Base-by-base conservation (phyloP, 352 stramenopile genomes). In the Phytopythium montanum region DNA sequence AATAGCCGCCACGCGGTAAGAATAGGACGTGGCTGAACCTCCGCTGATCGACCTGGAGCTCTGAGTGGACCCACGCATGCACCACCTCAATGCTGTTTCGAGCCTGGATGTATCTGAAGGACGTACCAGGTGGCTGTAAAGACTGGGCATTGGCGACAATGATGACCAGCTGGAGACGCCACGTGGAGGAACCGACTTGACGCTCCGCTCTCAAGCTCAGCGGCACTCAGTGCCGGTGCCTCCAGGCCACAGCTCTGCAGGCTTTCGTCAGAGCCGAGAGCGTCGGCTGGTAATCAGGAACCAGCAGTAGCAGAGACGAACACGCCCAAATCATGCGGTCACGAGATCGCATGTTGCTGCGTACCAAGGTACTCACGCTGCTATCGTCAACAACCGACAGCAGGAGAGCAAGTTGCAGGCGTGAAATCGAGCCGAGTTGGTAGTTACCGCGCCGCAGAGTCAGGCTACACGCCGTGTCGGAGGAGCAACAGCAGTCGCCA, bases 101-200 rank as follows among this genome's bases (percentile, higher is more conserved):
- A 36, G 23, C 26, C 45, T 36, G 26, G 5, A 52, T 26, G 5
- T 36, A 36, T 52, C 45, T 52, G 45, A 52, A 52, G n/a, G 31
- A 18, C 25, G 16, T 2, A 14, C 25, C 25, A 18, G 9, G 25
- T 9, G 45, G 45, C 45, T 23, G 45, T 34, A 34, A 19, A 52
- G 33, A 36, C 16, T 5, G 14, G 19, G 4, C 51, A 5, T 6
- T 1, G 29, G 4, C 51, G 33, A 56, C 33, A 50, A 59, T 50
- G 53, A 50, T 49, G 53, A 59, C 53, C 53, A 59, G 7, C 13
- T 39, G 36, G 53, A 18, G 25, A 5, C 38, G 26, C 34, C 53
- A 59, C 25, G 53, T 59, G 53, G 38, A n/a, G 25, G 38, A 59
- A 59, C 53, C 53, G 53, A 59, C 53, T 59, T 9, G 12, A 26